A percentile compares a stretch with the other conserved stretches of the same genome.
Conservation (phyloP, 2,329 filamentous ascomycete species). For the Alternaria conjuncta region DNA sequence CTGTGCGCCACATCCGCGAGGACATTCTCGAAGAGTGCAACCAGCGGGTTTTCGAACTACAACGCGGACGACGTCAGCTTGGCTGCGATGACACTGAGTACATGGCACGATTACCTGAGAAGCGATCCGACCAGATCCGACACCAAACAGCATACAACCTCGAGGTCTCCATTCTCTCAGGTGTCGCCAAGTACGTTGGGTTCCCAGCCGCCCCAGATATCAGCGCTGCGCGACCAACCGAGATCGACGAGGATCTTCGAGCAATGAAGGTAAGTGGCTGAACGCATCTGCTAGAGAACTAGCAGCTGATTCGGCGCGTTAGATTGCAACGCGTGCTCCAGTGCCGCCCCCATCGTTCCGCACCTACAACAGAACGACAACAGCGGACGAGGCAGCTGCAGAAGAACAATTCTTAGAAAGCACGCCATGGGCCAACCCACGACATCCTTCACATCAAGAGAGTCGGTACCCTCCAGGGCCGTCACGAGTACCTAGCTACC, state of each 20-base stretch:
- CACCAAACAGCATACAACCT: slow-evolving; percentile 93
- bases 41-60: slow-evolving; percentile 90
- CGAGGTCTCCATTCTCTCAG: slow-evolving; percentile 89
- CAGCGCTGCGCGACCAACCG: slow-evolving; percentile 70
- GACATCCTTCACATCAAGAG: slow-evolving; percentile 55
- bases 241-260: slow-evolving; percentile 85
- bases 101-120: slow-evolving; percentile 78
- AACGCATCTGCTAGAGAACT: slow-evolving; percentile 15
- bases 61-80: slow-evolving; percentile 80
- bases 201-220: slow-evolving; percentile 95
- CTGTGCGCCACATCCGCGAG: slow-evolving; percentile 82
- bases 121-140: slow-evolving; percentile 76
- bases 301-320: slow-evolving; percentile 31
- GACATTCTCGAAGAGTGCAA: slow-evolving; percentile 79
- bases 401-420: slow-evolving; percentile 88
- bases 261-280: slow-evolving; percentile 78
- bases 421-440: slow-evolving; percentile 91
- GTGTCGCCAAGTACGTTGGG: slow-evolving; percentile 91
- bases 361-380: slow-evolving; percentile 45
- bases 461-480: slow-evolving; percentile 39
- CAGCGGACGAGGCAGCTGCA: slow-evolving; percentile 64
- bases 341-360: slow-evolving; percentile 41
- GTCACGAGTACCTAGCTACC: slow-evolving; percentile 40
- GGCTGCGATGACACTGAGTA: slow-evolving; percentile 83
- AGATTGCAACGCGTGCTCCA: slow-evolving; percentile 45